phyloP scores from a whole-genome alignment of 805 yeast species.

The Teunomyces tritomae region DNA sequence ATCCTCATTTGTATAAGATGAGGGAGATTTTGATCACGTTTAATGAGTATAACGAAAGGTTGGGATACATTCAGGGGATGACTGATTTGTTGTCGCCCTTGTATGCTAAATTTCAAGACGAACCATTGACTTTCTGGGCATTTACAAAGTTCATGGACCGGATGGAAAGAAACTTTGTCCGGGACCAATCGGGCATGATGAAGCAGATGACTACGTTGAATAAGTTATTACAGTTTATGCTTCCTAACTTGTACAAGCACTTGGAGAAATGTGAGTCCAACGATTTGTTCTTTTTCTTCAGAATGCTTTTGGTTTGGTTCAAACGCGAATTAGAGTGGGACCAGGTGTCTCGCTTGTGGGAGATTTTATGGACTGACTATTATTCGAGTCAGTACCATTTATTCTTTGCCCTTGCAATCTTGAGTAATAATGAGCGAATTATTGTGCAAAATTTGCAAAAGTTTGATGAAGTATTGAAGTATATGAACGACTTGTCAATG shows the following conservation, averaged over 20 bases:
- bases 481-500: conserved; percentile 85
- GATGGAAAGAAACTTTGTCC: conserved; percentile 90
- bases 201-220: conserved; percentile 80
- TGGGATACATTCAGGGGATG: conserved; percentile 99
- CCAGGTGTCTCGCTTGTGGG: conserved; percentile 84
- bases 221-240: conserved; percentile 84
- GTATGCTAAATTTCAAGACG: conserved; percentile 65
- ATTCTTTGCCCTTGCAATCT: conserved; percentile 83
- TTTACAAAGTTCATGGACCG: conserved; percentile 85
- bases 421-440: conserved; percentile 80
- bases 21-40: conserved; percentile 81
- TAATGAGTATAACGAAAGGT: conserved; percentile 74
- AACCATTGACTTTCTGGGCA: conserved; percentile 82
- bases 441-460: conserved; percentile 69
- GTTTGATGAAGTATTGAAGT: conserved; percentile 90
- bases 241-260: conserved; percentile 81
- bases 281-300: conserved; percentile 87
- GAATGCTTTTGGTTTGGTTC: conserved; percentile 94
- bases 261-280: conserved; percentile 84
- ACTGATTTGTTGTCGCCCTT: conserved; percentile 87
- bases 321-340: conserved; percentile 85
- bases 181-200: conserved; percentile 93
- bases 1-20: conserved; percentile 70
- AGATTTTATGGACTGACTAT: conserved; percentile 83
- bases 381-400: conserved; percentile 85